Base-by-base conservation (phyloP, 202 grass and related monocot genomes). In the Setaria viridis region DNA sequence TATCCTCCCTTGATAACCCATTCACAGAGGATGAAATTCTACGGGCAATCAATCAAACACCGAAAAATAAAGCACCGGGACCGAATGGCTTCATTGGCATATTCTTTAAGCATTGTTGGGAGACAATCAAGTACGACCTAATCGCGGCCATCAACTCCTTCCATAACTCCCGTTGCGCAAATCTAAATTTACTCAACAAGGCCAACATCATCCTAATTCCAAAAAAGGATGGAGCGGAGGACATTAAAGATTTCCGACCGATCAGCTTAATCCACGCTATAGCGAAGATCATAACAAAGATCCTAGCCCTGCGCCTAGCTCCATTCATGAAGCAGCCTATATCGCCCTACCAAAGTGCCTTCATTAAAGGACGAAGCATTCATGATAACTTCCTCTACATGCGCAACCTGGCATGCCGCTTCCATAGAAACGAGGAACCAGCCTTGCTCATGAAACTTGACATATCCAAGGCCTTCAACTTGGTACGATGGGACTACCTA, bases 271-370 rank as follows among this genome's bases (percentile, higher is more conserved):
- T 63, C 2, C 60, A 63, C 1, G 9, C 3, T 0, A 14, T 63
- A 0, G 2, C 60, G 0, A 63, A 63, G 14, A 63, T 63, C 11
- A 33, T 63, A 2, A 1, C 0, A 7, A 63, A 63, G 11, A 1
- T 63, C 0, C 0, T 32, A 0, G 25, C 25, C 0, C 11, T 63
- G 4, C 9, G 25, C 0, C 29, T 63, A 0, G 11, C 25, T 0
- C 29, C 25, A 0, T 6, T 1, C 4, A 13, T 63, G 29, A 13
- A 32, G 0, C 0, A 1, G 6, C 25, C 33, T 1, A 2, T 63
- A 2, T 12, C 60, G 0, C 4, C 2, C 0, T 32, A 4, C 11
- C 60, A 63, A 14, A 63, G 60, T 14, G 25, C 25, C 2, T 63
- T 33, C 60, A 63, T 63, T 1, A 63, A 33, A 4, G 25, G 57